Evolutionary conservation across 2,329 filamentous ascomycete species (phyloP).

Genomic region (Pleoardoris graminearum): DNA sequence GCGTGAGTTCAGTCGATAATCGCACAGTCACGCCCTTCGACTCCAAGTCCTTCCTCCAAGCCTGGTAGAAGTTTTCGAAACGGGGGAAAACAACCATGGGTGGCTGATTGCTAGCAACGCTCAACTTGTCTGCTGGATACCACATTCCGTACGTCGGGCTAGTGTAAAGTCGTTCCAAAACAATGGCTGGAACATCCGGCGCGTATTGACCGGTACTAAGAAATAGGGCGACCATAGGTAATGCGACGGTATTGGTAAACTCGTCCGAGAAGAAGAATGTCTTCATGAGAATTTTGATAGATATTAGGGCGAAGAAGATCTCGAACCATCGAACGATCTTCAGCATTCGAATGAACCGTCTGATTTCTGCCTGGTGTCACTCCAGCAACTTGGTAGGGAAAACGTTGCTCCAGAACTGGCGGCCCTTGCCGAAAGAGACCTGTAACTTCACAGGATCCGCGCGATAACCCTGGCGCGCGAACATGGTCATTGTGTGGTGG

Average conservation of each 20-base stretch:
- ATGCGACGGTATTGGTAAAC: conserved; percentile 71
- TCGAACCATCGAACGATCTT: conserved; percentile 64
- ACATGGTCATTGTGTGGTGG: conserved; percentile 69
- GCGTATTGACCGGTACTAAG: conserved; percentile 76
- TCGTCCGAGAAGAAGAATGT: conserved; percentile 70
- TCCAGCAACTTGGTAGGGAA: conserved; percentile 63
- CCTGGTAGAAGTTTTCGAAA: conserved; percentile 63
- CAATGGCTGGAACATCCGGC: conserved; percentile 69
- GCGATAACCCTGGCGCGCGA: conserved; percentile 59
- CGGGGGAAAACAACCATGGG: conserved; percentile 67
- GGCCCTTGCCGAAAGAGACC: conserved; percentile 65
- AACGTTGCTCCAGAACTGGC: conserved; percentile 68
- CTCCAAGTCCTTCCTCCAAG: conserved; percentile 60
- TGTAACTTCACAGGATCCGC: conserved; percentile 63
- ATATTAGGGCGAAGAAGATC: conserved; percentile 62
- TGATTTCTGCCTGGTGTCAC: conserved; percentile 60
- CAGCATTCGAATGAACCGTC: conserved; percentile 58
- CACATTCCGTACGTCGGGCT: conserved; percentile 63
- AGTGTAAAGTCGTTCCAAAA: conserved; percentile 59
- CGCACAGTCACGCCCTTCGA: conserved; percentile 60
- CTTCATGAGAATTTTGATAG: conserved; percentile 66
- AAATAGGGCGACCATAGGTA: conserved; percentile 73
- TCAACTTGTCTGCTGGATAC: conserved; percentile 56
- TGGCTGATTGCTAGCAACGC: conserved; percentile 55
- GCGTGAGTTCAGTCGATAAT: conserved; percentile 59